These are phyloP conservation scores for Sphagnum tenellum DNA, from an alignment of 225 moss, liverwort and hornwort species.

Conservation along the genomic window DNA sequence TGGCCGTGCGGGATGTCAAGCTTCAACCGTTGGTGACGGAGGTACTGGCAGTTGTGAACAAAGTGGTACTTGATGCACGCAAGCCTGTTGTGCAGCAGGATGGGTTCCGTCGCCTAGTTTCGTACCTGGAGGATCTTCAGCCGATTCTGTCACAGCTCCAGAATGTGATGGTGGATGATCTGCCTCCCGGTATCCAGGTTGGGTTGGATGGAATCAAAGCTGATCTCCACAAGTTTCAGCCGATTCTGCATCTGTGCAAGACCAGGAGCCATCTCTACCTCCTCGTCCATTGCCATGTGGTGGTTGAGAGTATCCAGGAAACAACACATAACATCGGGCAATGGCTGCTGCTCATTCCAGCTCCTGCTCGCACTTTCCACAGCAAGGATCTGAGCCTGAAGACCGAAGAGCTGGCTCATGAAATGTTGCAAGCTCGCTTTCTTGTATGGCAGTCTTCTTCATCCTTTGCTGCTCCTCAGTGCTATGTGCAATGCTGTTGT, in stretches of 20 bases:
- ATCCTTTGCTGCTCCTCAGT: too few relatives aligned
- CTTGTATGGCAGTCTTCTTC: background rate
- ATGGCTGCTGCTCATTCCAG: conserved; percentile 1
- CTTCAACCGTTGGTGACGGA: background rate
- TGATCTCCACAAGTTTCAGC: background rate
- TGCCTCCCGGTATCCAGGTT: background rate
- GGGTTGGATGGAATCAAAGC: background rate
- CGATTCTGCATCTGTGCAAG: background rate
- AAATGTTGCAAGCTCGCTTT: conserved; percentile 1
- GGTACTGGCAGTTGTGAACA: background rate
- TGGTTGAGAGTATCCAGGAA: conserved; percentile 1
- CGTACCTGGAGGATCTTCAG: conserved; percentile 1
- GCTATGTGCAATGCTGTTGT: too few relatives aligned
- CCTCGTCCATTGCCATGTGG: background rate
- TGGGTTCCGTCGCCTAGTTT: background rate
- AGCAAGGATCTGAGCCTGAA: background rate
- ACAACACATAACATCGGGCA: conserved; percentile 2
- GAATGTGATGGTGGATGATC: background rate
- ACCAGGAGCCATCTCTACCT: conserved; percentile 7
- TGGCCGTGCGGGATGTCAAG: too few relatives aligned
- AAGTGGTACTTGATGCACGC: conserved; percentile 3
- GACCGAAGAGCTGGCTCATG: background rate
- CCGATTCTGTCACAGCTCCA: background rate
- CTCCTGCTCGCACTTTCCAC: background rate
- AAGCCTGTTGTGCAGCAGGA: background rate